These are phyloP conservation scores for Magnolia kwangsiensis DNA, from an alignment of 164 flowering plant species.

Conservation along the genomic window DNA sequence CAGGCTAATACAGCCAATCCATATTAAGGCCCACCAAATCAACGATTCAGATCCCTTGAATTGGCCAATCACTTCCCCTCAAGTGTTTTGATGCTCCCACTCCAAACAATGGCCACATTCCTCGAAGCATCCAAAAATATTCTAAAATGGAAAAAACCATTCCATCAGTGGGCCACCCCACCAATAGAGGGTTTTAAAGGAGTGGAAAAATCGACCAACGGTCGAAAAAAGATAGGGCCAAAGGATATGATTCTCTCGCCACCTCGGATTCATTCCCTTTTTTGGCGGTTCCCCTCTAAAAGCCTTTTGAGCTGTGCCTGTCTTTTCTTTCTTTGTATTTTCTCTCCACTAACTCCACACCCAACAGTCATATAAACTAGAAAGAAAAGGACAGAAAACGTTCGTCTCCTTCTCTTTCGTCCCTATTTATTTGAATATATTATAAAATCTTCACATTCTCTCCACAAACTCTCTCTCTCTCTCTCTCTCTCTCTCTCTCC, in stretches of 20 bases:
- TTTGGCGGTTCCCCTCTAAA: neutral
- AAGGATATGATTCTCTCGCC: neutral
- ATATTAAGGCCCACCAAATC: too few species aligned
- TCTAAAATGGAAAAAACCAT: too few species aligned
- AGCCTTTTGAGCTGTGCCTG: neutral
- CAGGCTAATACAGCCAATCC: too few species aligned
- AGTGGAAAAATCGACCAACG: neutral
- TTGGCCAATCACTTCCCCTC: too few species aligned
- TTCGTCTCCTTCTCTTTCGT: neutral
- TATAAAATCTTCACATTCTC: neutral
- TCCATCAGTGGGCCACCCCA: too few species aligned
- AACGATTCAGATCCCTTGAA: too few species aligned
- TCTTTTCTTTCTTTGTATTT: neutral
- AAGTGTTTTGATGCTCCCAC: too few species aligned
- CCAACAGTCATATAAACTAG: neutral
- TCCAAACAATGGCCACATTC: too few species aligned
- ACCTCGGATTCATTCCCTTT: neutral
- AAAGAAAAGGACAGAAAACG: neutral
- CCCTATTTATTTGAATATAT: too few species aligned
- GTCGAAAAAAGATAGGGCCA: neutral
- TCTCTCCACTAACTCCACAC: neutral
- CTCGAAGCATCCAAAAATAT: too few species aligned
- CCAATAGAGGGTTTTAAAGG: neutral
- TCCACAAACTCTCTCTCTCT: constrained; percentile 1
- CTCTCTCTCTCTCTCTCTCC: neutral